Base-by-base conservation (phyloP, 2,329 filamentous ascomycete genomes). In the Capronia epimyces region DNA sequence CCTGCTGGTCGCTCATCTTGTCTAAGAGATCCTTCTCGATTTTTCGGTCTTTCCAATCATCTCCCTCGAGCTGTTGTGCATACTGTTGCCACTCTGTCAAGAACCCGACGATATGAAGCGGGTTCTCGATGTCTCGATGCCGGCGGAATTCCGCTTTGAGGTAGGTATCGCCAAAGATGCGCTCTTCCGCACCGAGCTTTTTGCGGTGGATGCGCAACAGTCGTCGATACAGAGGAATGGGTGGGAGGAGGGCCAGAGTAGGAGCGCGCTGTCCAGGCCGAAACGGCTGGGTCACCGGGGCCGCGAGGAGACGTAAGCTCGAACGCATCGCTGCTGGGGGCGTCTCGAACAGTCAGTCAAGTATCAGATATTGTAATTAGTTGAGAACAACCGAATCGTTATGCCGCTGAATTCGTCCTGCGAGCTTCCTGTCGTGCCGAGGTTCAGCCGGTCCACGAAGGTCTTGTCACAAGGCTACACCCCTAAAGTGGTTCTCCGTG, bases 21-120 rank as follows among this genome's bases (percentile, higher is more conserved):
- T 89, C 84, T 49, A 97, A 75, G 70, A 95, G 32, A 4, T 40
- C 50, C 20, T 41, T 39, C 58, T 97, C 91, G 67, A 97, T 77
- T 67, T 84, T 91, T 57, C 88, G 87, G 1, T 85, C 91, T 53
- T 79, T 76, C 93, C 93, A 97, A 0, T 77, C 69, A 46, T 95
- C 85, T 0, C 90, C 91, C 65, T 97, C 91, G 13, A 98, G 73
- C 66, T 89, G 84, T 67, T 98, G 91, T 1, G 89, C 90, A 65
- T 97, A 98, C 46, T 88, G 73, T 69, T 98, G 93, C 91, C 91
- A 98, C 69, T 97, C 90, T 0, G 87, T 91, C 61, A 98, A 76
- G 68, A 98, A 98, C 1, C 91, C 93, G 62, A 97, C 89, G 70
- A 98, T 81, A 66, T 97, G 91, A 21, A 88, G 80, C 0, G 93